These are phyloP conservation scores for Eimeria praecox DNA, from an alignment of 169 alveolate genomes.

Conservation along the genomic window DNA sequence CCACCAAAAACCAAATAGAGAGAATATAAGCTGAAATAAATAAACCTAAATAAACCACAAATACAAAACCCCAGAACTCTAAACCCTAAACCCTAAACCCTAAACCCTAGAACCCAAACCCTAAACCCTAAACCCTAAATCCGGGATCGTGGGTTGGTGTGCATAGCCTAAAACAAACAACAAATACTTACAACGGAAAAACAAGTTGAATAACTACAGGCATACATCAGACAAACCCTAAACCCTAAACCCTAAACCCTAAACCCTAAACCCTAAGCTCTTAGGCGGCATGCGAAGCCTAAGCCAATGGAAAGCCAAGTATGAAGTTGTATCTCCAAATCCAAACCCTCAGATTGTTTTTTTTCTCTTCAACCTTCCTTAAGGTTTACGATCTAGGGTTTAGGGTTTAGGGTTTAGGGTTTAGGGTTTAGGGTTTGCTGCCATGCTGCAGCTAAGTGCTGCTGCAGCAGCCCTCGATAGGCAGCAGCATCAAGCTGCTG, in stretches of 20 bases:
- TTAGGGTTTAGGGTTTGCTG: conserved; percentile 30
- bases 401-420: conserved; percentile 19
- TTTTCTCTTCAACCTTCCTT: neutral
- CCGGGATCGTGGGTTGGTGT: neutral
- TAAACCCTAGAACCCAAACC: conserved; percentile 29
- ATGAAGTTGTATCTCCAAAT: neutral
- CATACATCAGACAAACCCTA: neutral
- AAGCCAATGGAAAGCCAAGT: neutral
- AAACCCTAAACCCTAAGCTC: conserved; percentile 56
- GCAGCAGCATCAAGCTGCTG: conserved; percentile 44
- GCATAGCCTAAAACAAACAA: no score
- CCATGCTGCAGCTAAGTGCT: conserved; percentile 50
- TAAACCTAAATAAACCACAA: no score
- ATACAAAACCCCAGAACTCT: no score
- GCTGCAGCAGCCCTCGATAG: conserved; percentile 35
- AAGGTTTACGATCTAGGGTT: neutral
- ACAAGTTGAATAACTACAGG: neutral
- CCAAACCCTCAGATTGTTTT: neutral
- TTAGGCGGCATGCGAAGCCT: neutral
- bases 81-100: conserved; percentile 46
- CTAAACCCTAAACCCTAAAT: conserved; percentile 51
- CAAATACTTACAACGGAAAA: neutral
- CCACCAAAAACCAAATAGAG: neutral
- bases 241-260: conserved; percentile 65
- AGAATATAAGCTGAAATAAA: conserved; percentile 5